Base-by-base conservation (phyloP, 1,284 basidiomycete genomes). In the Earliella scabrosa region DNA sequence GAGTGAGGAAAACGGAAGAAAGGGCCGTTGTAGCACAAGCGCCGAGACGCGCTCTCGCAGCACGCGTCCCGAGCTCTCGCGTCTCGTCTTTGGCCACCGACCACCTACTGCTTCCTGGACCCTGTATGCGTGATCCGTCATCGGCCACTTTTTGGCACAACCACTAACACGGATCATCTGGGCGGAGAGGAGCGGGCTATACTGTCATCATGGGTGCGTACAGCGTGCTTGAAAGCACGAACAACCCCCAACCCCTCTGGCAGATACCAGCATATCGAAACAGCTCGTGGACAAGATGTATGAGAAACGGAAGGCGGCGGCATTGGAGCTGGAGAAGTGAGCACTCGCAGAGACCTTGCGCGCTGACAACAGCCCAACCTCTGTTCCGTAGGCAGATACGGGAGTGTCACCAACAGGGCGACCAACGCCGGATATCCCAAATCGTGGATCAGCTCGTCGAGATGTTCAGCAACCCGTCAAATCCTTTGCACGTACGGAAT, bases 391-490 rank as follows among this genome's bases (percentile, higher is more conserved):
- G 74, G 61, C 73, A 74, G 54, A 91, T 98, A 57, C 88, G 95
- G 63, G 95, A 97, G 74, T 92, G 88, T 63, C 85, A 94, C 59
- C 80, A 82, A 56, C 83, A 89, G 65, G 87, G 88, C 38, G 95
- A 98, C 72, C 81, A 88, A 45, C 82, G 87, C 7, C 85, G 91
- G 24, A 95, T 98, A 68, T 82, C 81, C 56, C 82, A 88, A 66
- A 97, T 99, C 66, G 90, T 99, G 61, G 93, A 97, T 76, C 96
- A 98, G 70, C 85, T 99, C 59, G 91, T 95, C 62, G 93, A 93
- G 27, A 93, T 97, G 86, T 95, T 97, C 76, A 90, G 79, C 68
- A 88, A 91, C 60, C 74, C 83, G 10, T 80, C 86, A 18, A 93
- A 95, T 68, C 86, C 92, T 2, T 77, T 95, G 36, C 95, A 97